Evolutionary conservation across 2,329 filamentous ascomycete species (phyloP).

Genomic region (Colletotrichum sp.): DNA sequence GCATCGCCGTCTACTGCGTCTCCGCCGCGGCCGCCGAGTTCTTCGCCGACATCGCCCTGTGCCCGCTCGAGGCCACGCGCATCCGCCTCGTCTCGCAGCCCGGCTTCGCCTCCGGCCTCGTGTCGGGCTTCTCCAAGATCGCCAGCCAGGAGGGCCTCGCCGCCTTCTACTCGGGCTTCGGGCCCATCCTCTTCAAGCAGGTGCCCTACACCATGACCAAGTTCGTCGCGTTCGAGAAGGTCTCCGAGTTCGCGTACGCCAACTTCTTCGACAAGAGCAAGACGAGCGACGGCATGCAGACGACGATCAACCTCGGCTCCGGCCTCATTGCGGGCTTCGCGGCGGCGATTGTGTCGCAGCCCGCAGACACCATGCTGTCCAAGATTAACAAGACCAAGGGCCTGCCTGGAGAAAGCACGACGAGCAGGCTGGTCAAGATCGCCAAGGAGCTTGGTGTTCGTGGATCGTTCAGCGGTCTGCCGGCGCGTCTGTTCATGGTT

Average conservation of each 20-base stretch:
- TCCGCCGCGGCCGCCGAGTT: slow-evolving; percentile 70
- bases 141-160: slow-evolving; percentile 80
- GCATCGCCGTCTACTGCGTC: slow-evolving; percentile 81
- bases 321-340: slow-evolving; percentile 72
- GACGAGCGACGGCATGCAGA: slow-evolving; percentile 73
- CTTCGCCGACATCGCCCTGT: slow-evolving; percentile 82
- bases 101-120: slow-evolving; percentile 80
- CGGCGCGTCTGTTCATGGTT: slow-evolving; percentile 69
- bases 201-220: slow-evolving; percentile 95
- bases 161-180: slow-evolving; percentile 92
- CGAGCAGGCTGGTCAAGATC: slow-evolving; percentile 84
- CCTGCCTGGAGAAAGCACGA: slow-evolving; percentile 83
- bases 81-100: slow-evolving; percentile 92
- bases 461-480: slow-evolving; percentile 82
- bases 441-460: slow-evolving; percentile 81
- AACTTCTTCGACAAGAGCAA: slow-evolving; percentile 71
- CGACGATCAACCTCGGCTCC: slow-evolving; percentile 75
- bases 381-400: slow-evolving; percentile 98
- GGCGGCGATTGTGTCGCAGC: slow-evolving; percentile 85
- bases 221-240: slow-evolving; percentile 94
- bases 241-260: slow-evolving; percentile 75
- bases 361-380: slow-evolving; percentile 90
- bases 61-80: slow-evolving; percentile 91
- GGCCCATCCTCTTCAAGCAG: slow-evolving; percentile 85
- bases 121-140: slow-evolving; percentile 85